Evolutionary conservation across 1,139 yeast species (phyloP), one percentile per base, ranked within the genome.

Genomic region (Ashbya aceris): DNA sequence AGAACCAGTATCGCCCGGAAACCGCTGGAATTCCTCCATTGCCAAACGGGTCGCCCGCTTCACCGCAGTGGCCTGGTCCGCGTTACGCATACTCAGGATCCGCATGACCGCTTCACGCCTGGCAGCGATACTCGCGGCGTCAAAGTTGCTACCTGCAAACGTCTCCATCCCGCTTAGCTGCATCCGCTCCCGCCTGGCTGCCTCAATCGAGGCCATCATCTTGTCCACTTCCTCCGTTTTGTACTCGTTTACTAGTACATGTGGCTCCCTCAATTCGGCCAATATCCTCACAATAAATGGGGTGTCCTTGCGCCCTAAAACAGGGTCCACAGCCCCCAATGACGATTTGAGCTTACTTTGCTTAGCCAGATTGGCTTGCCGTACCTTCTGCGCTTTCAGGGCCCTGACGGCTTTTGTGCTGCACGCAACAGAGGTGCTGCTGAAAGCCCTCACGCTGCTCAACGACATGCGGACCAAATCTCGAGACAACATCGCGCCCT

Each of bases 1-100:
- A 0, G 95, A 84, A 1, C 95, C 96, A 0, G 96, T 85, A 60
- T 91, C 97, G 40, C 95, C 96, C 40, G 80, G 86, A 49, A 74
- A 73, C 56, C 96, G 74, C 52, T 77, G 79, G 62, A 91, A 87
- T 64, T 87, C 96, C 51, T 74, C 67, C 42, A 77, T 73, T 1
- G 96, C 96, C 44, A 82, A 62, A 40, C 65, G 64, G 7, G 77
- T 67, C 17, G 89, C 85, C 51, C 77, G 61, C 50, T 74, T 75
- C 58, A 73, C 70, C 46, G 71, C 70, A 50, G 83, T 89, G 27
- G 65, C 61, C 38, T 73, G 70, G 52, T 73, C 73, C 27, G 94
- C 74, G 63, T 89, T 89, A 62, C 73, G 80, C 65, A 85, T 73
- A 53, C 77, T 76, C 47, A 87, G 68, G 42, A 89, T 82, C 50